phyloP scores from a whole-genome alignment of 176 grass and related monocot genomes.

The Rhipidocladum racemiflorum region DNA sequence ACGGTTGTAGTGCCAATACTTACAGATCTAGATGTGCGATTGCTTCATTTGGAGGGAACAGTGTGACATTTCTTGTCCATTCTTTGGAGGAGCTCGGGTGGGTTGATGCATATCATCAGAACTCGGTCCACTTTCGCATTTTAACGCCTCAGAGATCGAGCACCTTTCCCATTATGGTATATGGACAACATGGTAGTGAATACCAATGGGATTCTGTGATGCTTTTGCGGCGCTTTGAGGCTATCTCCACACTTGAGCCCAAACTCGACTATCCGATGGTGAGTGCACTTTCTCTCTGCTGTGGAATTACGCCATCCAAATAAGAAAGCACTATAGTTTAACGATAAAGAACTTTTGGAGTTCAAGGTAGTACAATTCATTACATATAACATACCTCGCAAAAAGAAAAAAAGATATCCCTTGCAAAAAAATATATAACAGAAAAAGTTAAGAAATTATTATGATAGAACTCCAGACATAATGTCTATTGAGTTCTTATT shows the following conservation, averaged over 20 bases:
- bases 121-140: background rate
- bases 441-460: background rate
- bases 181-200: background rate
- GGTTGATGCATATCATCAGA: background rate
- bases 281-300: background rate
- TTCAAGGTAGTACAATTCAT: too few relatives aligned
- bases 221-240: background rate
- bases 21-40: background rate
- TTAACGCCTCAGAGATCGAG: background rate
- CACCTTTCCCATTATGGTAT: background rate
- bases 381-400: too few relatives aligned
- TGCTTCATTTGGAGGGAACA: background rate
- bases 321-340: too few relatives aligned
- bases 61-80: background rate
- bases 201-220: background rate
- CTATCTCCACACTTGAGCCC: background rate
- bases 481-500: background rate
- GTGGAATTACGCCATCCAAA: background rate
- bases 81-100: background rate
- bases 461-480: background rate
- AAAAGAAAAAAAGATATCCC: too few relatives aligned
- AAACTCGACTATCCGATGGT: background rate
- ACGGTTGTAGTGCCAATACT: slow-evolving; percentile 1
- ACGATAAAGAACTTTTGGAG: too few relatives aligned
- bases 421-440: background rate